Evolutionary conservation across 2,329 filamentous ascomycete species (phyloP), one percentile per base, ranked within the genome.

Genomic region (Sclerotinia minor): DNA sequence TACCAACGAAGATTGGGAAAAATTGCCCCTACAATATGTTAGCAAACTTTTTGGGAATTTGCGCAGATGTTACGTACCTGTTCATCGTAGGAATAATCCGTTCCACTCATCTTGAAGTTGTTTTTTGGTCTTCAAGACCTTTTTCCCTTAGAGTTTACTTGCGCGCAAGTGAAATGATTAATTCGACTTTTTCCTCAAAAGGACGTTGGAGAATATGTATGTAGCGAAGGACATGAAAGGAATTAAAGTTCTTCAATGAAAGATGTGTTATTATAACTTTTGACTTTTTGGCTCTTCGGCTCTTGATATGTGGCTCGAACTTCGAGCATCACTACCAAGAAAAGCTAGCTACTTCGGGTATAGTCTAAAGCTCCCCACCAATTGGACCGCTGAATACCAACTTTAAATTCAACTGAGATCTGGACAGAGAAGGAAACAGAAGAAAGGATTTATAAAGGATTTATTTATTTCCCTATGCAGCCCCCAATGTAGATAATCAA

Each of bases 1-100:
- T 97, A 78, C 97, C 89, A 81, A 98, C 90, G 84, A 99, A 99
- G 86, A 96, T 97, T 74, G 96, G 95, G 84, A 97, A 99, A 84
- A 97, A 97, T 86, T 97, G 92, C 75, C 93, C 94, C 87, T 95
- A 69, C 47, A 44, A 63, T 15, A 44, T 35, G 52, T 73, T 70
- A 75, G 71, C 47, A 64, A 59, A 35, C 38, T 3, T 49, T 57
- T 52, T 13, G 9, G 35, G 38, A 7, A 13, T 53, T 24, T 65
- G 47, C 64, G 47, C 58, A 54, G 24, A 47, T 24, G 49, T 26
- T 59, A 26, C 80, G 72, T 78, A 90, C 90, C 87, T 95, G 88
- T 78, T 97, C 92, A 86, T 99, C 95, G 83, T 99, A 99, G 76
- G 92, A 96, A 85, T 99, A 99, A 81, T 98, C 94, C 77, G 91